Evolutionary conservation across 2,329 filamentous ascomycete genomes (phyloP).

Genomic region (Byssothecium circinans): DNA sequence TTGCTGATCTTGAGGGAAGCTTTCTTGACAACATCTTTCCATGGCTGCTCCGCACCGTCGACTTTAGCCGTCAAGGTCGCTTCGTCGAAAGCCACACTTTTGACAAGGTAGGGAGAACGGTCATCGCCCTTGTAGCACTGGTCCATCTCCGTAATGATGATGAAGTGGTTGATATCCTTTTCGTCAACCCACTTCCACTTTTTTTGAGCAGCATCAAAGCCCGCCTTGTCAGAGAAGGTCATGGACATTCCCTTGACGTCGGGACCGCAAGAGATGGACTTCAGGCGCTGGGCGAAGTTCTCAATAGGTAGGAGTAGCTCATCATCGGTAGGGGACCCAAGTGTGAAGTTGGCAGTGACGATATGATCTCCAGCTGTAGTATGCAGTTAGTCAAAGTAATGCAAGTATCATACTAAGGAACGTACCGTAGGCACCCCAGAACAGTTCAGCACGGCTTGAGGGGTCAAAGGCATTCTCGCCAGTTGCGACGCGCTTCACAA

Average conservation of each 20-base stretch:
- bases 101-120: constrained; percentile 26
- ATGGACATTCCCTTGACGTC: constrained; percentile 15
- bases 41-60: constrained; percentile 19
- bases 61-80: constrained; percentile 17
- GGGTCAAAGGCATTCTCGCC: constrained; percentile 22
- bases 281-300: constrained; percentile 26
- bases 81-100: constrained; percentile 21
- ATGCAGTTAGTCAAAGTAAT: not conserved
- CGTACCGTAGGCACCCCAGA: constrained; percentile 26
- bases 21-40: constrained; percentile 19
- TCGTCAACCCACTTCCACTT: constrained; percentile 28
- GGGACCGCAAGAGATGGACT: constrained; percentile 23
- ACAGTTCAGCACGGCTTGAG: constrained; percentile 15
- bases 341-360: constrained; percentile 27
- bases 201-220: constrained; percentile 17
- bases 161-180: constrained; percentile 24
- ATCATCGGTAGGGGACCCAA: constrained; percentile 19
- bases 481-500: constrained; percentile 19
- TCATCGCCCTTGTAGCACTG: constrained; percentile 29
- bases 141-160: constrained; percentile 23
- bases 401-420: not conserved
- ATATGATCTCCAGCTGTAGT: constrained; percentile 21
- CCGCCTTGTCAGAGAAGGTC: constrained; percentile 17
- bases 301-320: constrained; percentile 26
- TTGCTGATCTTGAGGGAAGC: constrained; percentile 18